Evolutionary conservation across 305 asterid species (phyloP), one percentile per base, ranked within the genome.

Genomic region (Andrographis paniculata): DNA sequence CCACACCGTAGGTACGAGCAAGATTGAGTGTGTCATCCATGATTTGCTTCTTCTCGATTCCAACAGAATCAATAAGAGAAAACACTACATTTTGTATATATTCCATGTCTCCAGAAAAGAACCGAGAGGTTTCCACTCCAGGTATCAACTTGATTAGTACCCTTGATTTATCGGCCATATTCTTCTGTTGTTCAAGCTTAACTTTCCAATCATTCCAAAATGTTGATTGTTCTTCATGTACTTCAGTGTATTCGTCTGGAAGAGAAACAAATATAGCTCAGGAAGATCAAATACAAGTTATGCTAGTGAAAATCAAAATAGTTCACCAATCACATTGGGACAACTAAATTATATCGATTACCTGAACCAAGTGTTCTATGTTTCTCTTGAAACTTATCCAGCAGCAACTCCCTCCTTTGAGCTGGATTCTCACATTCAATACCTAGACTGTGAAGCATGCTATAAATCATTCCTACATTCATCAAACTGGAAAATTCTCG

Each of bases 191-290:
- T 71, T 92, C 95, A 50, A 92, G 59, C 75, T 87, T 92, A 57
- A 73, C 58, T 75, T 87, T 87, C 99, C 99, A 92, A 63, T 87
- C 96, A 50, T 80, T 87, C 99, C 99, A 92, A 66, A 84, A 92
- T 61, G 95, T 78, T 42, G 99, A 87, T 50, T 84, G 99, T 52
- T 94, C 82, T 72, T 75, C 75, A 44, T 82, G 94, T 48, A 86
- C 75, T 53, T 66, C 74, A 55, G 69, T 77, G 69, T 77, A 72
- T 68, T 80, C 95, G 60, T 84, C 99, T 87, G 75, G 61, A 65
- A 66, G 52, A 37, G 46, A 52, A 24, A 59, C 17, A 48, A 36
- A 36, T 19, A 35, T 35, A 38, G 36, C 15, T 23, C 23, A 48
- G 45, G 15, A 40, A 56, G 45, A 44, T 6, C 20, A 54, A 24